A percentile compares a stretch with the other conserved stretches of the same genome.
Evolutionary conservation across 371 early-diverging fungal genomes (phyloP).

Genomic region (Zychaea mexicana): DNA sequence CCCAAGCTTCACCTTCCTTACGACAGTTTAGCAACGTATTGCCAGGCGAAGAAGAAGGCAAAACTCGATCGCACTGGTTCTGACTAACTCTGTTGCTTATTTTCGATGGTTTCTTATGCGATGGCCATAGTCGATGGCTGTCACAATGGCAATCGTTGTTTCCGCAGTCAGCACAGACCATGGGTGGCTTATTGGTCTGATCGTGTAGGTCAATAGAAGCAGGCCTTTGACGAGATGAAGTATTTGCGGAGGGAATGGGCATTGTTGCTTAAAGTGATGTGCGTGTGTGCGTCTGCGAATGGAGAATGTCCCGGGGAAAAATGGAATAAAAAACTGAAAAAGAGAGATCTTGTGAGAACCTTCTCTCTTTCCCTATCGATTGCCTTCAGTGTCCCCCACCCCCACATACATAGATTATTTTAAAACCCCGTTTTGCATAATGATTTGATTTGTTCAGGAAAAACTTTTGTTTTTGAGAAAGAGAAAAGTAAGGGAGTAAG

Average conservation of each 20-base stretch:
- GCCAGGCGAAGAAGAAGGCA: not conserved
- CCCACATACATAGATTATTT: too few relatives aligned
- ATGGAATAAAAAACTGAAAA: not conserved
- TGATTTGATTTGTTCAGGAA: too few relatives aligned
- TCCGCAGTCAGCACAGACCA: slow-evolving; percentile 5
- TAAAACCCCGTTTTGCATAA: too few relatives aligned
- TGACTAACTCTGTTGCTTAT: not conserved
- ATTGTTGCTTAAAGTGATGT: not conserved
- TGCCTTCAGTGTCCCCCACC: too few relatives aligned
- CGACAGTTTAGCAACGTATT: slow-evolving; percentile 14
- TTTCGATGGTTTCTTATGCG: not conserved
- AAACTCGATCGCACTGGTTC: not conserved
- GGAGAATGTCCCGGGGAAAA: not conserved
- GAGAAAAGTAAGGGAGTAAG: too few relatives aligned
- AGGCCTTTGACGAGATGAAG: slow-evolving; percentile 5
- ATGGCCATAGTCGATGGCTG: slow-evolving; percentile 67
- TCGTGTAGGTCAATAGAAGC: not conserved
- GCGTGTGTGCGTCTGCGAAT: too few relatives aligned
- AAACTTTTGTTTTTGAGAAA: too few relatives aligned
- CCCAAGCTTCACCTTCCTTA: slow-evolving; percentile 27
- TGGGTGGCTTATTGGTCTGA: not conserved
- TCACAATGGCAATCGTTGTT: slow-evolving; percentile 68
- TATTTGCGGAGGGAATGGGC: slow-evolving; percentile 10
- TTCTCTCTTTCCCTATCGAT: too few relatives aligned
- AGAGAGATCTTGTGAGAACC: too few relatives aligned